Percentiles rank a stretch among this genome's conserved stretches.
Conservation (phyloP, 1,284 basidiomycete genomes). For the Microbotryum lychnidis-dioicae region DNA sequence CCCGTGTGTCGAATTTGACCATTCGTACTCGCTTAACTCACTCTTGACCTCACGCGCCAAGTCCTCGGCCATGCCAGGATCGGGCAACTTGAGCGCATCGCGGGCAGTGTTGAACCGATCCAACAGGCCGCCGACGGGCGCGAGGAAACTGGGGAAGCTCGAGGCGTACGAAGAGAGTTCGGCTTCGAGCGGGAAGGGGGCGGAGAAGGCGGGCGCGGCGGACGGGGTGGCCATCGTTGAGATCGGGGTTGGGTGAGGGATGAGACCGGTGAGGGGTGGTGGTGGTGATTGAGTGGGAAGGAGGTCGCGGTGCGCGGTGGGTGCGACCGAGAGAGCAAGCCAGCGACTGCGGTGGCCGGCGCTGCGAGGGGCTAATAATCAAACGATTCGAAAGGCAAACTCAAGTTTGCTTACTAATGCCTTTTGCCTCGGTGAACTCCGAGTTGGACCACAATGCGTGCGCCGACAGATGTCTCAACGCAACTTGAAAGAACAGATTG, state of each 20-base stretch:
- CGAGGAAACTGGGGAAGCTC: conserved; percentile 19
- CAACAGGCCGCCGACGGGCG: conserved; percentile 15
- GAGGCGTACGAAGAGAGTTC: conserved; percentile 10
- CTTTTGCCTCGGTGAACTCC: too few relatives aligned
- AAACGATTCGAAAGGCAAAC: not conserved
- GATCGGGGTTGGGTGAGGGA: conserved; percentile 6
- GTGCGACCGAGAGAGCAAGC: not conserved
- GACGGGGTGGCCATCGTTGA: conserved; percentile 1
- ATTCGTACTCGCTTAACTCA: conserved; percentile 10
- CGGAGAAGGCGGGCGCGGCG: not conserved
- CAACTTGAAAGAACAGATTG: too few relatives aligned
- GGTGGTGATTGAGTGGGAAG: not conserved
- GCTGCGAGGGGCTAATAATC: not conserved
- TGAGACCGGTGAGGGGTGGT: conserved; percentile 12
- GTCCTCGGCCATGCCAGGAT: conserved; percentile 83
- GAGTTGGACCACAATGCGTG: too few relatives aligned
- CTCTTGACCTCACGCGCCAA: conserved; percentile 63
- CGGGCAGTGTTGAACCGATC: conserved; percentile 18
- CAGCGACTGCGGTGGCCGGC: not conserved
- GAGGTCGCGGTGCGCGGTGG: not conserved
- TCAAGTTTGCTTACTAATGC: too few relatives aligned
- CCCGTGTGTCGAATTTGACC: not conserved
- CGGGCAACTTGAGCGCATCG: conserved; percentile 57
- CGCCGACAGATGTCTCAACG: too few relatives aligned
- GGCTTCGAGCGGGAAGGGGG: conserved; percentile 1